Evolutionary conservation across 2,329 filamentous ascomycete genomes (phyloP).

Genomic region (Dothideomycetidae sp.): DNA sequence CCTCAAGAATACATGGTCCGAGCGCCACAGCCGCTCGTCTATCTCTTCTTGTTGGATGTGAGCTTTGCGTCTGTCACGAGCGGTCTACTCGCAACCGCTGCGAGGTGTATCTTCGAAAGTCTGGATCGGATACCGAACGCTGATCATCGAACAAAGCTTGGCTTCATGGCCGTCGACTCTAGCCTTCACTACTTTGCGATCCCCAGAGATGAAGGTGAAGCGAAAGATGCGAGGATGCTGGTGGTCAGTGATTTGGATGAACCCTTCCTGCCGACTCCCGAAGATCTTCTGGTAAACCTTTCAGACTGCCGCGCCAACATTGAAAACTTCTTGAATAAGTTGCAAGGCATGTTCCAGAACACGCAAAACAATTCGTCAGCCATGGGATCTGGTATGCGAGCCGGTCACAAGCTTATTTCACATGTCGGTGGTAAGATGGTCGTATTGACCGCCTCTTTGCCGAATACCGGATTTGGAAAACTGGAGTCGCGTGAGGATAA

Average conservation of each 20-base stretch:
- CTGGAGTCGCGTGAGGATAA: constrained; percentile 92
- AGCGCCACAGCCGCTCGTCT: constrained; percentile 86
- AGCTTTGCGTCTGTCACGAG: constrained; percentile 82
- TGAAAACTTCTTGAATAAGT: constrained; percentile 75
- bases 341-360: constrained; percentile 93
- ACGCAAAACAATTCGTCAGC: constrained; percentile 82
- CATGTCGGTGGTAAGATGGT: constrained; percentile 90
- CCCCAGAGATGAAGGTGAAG: constrained; percentile 74
- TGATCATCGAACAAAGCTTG: constrained; percentile 78
- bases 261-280: constrained; percentile 87
- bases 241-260: constrained; percentile 93
- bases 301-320: constrained; percentile 82
- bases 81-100: constrained; percentile 80
- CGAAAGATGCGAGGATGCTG: constrained; percentile 74
- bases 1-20: constrained; percentile 99
- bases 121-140: constrained; percentile 97
- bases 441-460: constrained; percentile 76
- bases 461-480: constrained; percentile 79
- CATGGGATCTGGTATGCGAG: constrained; percentile 84
- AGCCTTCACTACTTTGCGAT: constrained; percentile 94
- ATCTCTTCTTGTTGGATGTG: constrained; percentile 89
- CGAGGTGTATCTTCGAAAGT: constrained; percentile 86
- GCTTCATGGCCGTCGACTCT: constrained; percentile 90
- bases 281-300: constrained; percentile 78
- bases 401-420: constrained; percentile 90